Percentiles rank a stretch among this genome's conserved stretches.
These are phyloP conservation scores for Sclerotiophoma versabilis DNA, from an alignment of 2,329 filamentous ascomycete species.

Conservation along the genomic window DNA sequence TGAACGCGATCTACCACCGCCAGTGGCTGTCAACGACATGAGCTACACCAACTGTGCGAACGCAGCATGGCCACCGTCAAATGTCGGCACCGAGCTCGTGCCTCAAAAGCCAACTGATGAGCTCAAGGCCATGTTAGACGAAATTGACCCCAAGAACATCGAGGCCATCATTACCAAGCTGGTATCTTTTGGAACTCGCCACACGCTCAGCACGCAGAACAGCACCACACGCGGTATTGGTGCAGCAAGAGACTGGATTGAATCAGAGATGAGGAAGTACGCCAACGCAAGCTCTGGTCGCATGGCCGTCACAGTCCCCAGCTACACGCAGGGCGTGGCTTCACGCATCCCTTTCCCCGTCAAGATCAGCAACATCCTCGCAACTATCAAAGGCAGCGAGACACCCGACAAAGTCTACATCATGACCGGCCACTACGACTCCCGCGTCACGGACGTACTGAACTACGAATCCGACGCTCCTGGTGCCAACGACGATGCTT, in stretches of 20 bases:
- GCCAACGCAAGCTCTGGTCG: slow-evolving; percentile 58
- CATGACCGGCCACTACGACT: slow-evolving; percentile 55
- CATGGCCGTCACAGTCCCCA: slow-evolving; percentile 59
- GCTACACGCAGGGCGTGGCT: slow-evolving; percentile 60
- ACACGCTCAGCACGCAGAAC: slow-evolving; percentile 63
- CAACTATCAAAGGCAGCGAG: slow-evolving; percentile 58
- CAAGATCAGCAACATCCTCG: slow-evolving; percentile 60
- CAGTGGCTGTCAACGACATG: slow-evolving; percentile 41
- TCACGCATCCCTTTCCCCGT: slow-evolving; percentile 59
- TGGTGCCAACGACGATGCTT: slow-evolving; percentile 66
- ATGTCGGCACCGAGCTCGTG: slow-evolving; percentile 46
- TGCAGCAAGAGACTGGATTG: slow-evolving; percentile 65
- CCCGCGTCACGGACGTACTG: slow-evolving; percentile 58
- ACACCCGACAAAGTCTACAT: slow-evolving; percentile 60
- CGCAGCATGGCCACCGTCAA: slow-evolving; percentile 53
- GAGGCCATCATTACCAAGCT: slow-evolving; percentile 61
- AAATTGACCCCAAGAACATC: slow-evolving; percentile 55
- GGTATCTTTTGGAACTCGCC: slow-evolving; percentile 64
- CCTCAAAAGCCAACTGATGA: slow-evolving; percentile 53
- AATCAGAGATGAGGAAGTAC: slow-evolving; percentile 57
- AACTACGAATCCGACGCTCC: slow-evolving; percentile 62
- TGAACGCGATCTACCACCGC: slow-evolving; percentile 35
- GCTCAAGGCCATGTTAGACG: slow-evolving; percentile 49
- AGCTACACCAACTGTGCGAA: slow-evolving; percentile 44
- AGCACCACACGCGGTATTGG: slow-evolving; percentile 61